These are phyloP conservation scores for Chlamydomonas schloesseri DNA, from an alignment of 139 green algal species.

Conservation along the genomic window DNA sequence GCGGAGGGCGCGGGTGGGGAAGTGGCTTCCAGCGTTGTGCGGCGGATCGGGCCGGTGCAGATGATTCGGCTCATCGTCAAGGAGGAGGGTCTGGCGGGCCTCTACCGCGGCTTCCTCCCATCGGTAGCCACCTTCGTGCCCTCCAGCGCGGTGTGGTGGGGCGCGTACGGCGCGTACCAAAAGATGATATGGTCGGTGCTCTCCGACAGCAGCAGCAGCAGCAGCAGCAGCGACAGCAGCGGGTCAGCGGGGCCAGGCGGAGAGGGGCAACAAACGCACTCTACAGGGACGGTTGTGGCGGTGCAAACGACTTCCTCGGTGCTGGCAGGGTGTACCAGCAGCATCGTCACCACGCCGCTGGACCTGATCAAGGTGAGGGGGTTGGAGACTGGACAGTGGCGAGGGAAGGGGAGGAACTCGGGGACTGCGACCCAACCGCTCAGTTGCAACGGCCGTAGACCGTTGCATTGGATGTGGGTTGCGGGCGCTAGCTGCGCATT, in stretches of 20 bases:
- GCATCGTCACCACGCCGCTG: conserved; percentile 82
- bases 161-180: conserved; percentile 88
- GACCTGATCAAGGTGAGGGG: conserved; percentile 87
- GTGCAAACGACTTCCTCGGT: conserved; percentile 79
- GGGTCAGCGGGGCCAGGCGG: background rate
- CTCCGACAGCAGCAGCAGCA: conserved; percentile 27
- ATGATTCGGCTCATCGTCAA: conserved; percentile 83
- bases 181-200: conserved; percentile 80
- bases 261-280: conserved; percentile 15
- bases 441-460: too few relatives aligned
- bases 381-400: too few relatives aligned
- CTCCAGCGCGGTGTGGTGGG: conserved; percentile 80
- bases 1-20: background rate
- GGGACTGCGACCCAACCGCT: too few relatives aligned
- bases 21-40: background rate
- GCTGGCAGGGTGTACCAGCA: conserved; percentile 74
- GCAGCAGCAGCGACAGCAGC: background rate
- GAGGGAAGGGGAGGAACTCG: too few relatives aligned
- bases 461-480: too few relatives aligned
- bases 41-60: conserved; percentile 58
- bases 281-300: conserved; percentile 63
- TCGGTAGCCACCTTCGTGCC: conserved; percentile 91
- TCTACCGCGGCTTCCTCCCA: conserved; percentile 92
- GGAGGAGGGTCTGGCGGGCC: conserved; percentile 83
- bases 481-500: too few relatives aligned